Conservation (phyloP, 805 yeast genomes). For the Saccharomycopsis capsularis region DNA sequence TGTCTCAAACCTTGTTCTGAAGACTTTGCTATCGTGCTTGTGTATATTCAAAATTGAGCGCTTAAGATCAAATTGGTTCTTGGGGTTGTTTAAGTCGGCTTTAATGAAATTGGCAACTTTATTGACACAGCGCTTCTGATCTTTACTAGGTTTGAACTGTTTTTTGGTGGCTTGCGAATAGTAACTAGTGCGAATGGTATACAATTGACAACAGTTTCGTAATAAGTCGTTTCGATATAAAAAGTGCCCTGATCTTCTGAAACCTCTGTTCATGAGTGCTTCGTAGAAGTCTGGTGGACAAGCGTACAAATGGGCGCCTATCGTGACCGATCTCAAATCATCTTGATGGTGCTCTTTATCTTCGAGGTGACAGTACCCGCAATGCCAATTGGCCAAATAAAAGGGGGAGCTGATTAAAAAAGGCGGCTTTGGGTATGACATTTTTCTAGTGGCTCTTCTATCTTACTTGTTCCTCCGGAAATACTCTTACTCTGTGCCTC, state of each 20-base stretch:
- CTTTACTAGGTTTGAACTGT: conserved; percentile 48
- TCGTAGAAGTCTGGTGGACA: conserved; percentile 44
- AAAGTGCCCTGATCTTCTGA: conserved; percentile 69
- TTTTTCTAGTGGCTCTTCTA: too few species aligned
- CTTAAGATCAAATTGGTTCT: conserved; percentile 14
- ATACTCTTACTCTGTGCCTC: too few species aligned
- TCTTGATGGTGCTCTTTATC: conserved; percentile 1
- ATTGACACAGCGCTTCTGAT: conserved; percentile 58
- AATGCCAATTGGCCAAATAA: too few species aligned
- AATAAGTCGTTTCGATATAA: conserved; percentile 61
- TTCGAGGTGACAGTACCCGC: conserved; percentile 17
- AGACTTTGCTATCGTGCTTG: conserved; percentile 23
- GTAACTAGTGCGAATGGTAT: conserved; percentile 60
- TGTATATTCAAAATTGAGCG: conserved; percentile 10
- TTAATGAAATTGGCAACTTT: conserved; percentile 43
- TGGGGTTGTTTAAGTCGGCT: conserved; percentile 20
- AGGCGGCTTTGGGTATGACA: too few species aligned
- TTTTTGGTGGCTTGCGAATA: conserved; percentile 10
- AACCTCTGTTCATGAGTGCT: conserved; percentile 61
- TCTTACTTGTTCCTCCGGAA: too few species aligned
- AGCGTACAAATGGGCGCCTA: conserved; percentile 9
- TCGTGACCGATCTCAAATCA: conserved; percentile 1
- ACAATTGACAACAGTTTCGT: conserved; percentile 71
- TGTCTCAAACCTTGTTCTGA: conserved; percentile 45
- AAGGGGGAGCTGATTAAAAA: too few species aligned